A percentile compares a stretch with the other conserved stretches of the same genome.
Conservation (phyloP, 371 early-diverging fungal species). For the Lichtheimia corymbifera region DNA sequence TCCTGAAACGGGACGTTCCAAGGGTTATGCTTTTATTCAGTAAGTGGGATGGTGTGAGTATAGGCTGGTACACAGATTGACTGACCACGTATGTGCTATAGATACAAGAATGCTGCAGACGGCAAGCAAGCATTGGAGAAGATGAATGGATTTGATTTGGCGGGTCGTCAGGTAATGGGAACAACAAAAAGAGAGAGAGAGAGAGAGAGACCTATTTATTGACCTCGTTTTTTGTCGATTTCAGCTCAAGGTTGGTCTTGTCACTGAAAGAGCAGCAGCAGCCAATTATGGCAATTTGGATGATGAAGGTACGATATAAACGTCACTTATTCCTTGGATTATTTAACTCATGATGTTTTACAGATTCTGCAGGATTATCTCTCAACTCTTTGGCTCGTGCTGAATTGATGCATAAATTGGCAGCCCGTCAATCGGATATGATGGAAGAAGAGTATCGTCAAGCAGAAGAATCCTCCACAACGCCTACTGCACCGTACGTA, state of each 20-base stretch:
- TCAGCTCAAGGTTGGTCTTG: slow-evolving; percentile 82
- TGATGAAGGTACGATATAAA: slow-evolving; percentile 50
- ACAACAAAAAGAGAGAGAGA: neutral
- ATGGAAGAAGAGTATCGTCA: slow-evolving; percentile 15
- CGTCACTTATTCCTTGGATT: neutral
- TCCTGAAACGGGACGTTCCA: slow-evolving; percentile 78
- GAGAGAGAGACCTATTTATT: slow-evolving; percentile 1
- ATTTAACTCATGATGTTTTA: neutral
- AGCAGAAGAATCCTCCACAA: neutral
- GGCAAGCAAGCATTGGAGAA: slow-evolving; percentile 83
- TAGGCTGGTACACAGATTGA: too few species aligned
- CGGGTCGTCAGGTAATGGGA: slow-evolving; percentile 62
- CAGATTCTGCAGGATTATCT: slow-evolving; percentile 64
- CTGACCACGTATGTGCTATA: slow-evolving; percentile 18
- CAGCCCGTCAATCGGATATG: slow-evolving; percentile 47
- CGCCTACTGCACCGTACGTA: too few species aligned
- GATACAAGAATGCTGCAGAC: slow-evolving; percentile 71
- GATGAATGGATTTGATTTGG: slow-evolving; percentile 87
- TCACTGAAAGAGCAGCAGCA: slow-evolving; percentile 64
- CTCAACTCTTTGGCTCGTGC: slow-evolving; percentile 75
- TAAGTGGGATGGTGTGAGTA: slow-evolving; percentile 31
- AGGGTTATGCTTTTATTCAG: slow-evolving; percentile 91
- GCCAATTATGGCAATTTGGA: slow-evolving; percentile 45
- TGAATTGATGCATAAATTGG: slow-evolving; percentile 88
- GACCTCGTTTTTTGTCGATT: neutral